phyloP scores from a whole-genome alignment of 148 eudicot species.

The Polygonum maritimum region DNA sequence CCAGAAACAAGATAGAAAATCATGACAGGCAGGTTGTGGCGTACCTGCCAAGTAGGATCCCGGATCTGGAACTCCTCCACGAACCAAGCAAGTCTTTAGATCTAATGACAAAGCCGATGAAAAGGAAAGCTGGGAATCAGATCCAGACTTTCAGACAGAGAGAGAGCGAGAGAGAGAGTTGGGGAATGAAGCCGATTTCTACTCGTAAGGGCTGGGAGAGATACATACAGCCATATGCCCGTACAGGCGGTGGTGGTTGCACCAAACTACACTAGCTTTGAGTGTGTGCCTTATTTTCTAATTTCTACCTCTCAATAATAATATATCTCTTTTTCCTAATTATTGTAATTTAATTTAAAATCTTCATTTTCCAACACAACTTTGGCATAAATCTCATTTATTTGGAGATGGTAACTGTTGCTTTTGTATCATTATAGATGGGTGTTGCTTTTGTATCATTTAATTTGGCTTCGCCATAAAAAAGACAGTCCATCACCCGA shows the following conservation, averaged over 20 bases:
- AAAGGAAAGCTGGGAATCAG: not conserved
- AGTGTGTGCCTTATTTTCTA: no score
- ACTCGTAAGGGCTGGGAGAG: no score
- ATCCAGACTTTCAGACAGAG: no score
- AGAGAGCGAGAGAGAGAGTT: not conserved
- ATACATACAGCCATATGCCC: no score
- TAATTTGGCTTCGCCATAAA: not conserved
- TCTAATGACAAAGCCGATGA: not conserved
- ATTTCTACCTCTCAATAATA: no score
- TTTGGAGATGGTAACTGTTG: not conserved
- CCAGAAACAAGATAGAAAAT: not conserved
- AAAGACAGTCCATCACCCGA: not conserved
- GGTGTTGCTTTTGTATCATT: no score
- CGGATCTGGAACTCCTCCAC: constrained; percentile 1
- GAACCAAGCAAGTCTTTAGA: not conserved
- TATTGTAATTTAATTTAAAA: no score
- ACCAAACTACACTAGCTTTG: no score
- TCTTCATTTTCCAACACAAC: not conserved
- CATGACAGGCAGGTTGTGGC: not conserved
- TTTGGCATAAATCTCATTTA: not conserved
- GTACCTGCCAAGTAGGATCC: not conserved
- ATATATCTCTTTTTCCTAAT: no score
- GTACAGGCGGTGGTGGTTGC: no score
- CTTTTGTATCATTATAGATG: not conserved
- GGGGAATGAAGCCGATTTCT: not conserved